Evolutionary conservation across 371 early-diverging fungal genomes (phyloP).

Genomic region (Aphelidium insulamus): DNA sequence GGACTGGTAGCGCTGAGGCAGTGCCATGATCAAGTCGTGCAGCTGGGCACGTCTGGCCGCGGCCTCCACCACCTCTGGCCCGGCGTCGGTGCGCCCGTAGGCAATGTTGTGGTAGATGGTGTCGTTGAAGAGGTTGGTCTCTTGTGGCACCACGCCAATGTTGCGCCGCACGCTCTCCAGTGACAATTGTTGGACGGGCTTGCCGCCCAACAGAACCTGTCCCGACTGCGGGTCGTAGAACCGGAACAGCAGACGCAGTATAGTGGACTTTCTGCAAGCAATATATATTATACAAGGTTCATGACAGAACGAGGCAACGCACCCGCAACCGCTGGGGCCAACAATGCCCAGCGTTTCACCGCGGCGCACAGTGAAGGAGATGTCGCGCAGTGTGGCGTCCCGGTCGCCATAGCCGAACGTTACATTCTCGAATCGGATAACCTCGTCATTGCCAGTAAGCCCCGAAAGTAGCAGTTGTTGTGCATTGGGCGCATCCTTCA

Average conservation of each 20-base stretch:
- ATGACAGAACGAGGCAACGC: background rate
- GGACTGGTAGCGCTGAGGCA: slow-evolving; percentile 71
- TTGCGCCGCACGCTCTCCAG: slow-evolving; percentile 37
- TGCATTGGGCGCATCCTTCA: slow-evolving; percentile 28
- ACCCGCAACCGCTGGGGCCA: slow-evolving; percentile 85
- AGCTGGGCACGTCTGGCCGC: slow-evolving; percentile 67
- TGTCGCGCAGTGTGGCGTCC: slow-evolving; percentile 43
- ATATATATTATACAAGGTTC: background rate
- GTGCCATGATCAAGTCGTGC: slow-evolving; percentile 34
- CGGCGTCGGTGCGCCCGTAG: slow-evolving; percentile 32
- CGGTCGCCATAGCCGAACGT: slow-evolving; percentile 59
- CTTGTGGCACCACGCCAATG: slow-evolving; percentile 79
- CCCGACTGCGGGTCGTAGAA: slow-evolving; percentile 70
- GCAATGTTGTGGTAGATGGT: slow-evolving; percentile 59
- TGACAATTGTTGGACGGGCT: slow-evolving; percentile 46
- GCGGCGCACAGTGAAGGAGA: slow-evolving; percentile 60
- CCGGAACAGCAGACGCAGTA: slow-evolving; percentile 66
- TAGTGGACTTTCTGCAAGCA: slow-evolving; percentile 46
- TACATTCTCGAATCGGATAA: slow-evolving; percentile 64
- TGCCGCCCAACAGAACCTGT: slow-evolving; percentile 63
- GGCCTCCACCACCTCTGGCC: slow-evolving; percentile 32
- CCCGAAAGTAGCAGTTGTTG: slow-evolving; percentile 24
- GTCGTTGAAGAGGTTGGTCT: slow-evolving; percentile 58
- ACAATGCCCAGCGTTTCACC: slow-evolving; percentile 82
- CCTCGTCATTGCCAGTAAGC: slow-evolving; percentile 11